Base-by-base conservation (phyloP, 495 filamentous ascomycete species). In the Niebla homalea region DNA sequence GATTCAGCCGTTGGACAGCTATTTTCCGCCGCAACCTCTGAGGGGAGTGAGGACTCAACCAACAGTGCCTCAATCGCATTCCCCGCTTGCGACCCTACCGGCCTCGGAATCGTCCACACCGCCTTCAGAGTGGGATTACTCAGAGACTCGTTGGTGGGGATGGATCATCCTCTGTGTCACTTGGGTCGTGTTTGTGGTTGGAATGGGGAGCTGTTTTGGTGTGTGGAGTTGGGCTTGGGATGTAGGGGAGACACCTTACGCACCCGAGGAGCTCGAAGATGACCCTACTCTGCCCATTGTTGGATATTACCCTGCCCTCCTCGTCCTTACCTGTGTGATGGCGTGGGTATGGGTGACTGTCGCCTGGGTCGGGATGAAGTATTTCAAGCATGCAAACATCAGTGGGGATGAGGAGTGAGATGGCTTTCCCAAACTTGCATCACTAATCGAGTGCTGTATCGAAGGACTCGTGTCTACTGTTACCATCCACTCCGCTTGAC, bases 221-320 rank as follows among this genome's bases (percentile, higher is more conserved):
- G 81, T 96, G n/a, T 98, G 92, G 92, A 92, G 81, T 63, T 98
- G 92, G 92, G 90, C 92, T 0, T 97, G 92, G 92, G 92, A 96
- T 69, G 90, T 96, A 6, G 89, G 88, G n/a, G 87, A 88, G 62
- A 95, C 87, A 16, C 89, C 89, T 0, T 89, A 93, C 62, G 89
- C 89, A 48, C 89, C 92, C 35, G 85, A 88, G 5, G 89, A 94
- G 64, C 71, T 94, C 38, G 87, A 94, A 62, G 87, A 94, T 67
- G 89, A 96, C 69, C 81, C 84, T 2, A 95, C 89, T 1, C 66
- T 96, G 51, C 92, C 92, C 12, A 94, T 98, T 58, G 84, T 92
- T 5, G 92, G 92, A 1, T 98, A 98, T 62, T 98, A 98, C 68
- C 92, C 92, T 26, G 87, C 92, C 20, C 63, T 98, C 62, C 85